Evolutionary conservation across 2,329 filamentous ascomycete species (phyloP), one percentile per base, ranked within the genome.

Genomic region (Bipolaris gigantea): DNA sequence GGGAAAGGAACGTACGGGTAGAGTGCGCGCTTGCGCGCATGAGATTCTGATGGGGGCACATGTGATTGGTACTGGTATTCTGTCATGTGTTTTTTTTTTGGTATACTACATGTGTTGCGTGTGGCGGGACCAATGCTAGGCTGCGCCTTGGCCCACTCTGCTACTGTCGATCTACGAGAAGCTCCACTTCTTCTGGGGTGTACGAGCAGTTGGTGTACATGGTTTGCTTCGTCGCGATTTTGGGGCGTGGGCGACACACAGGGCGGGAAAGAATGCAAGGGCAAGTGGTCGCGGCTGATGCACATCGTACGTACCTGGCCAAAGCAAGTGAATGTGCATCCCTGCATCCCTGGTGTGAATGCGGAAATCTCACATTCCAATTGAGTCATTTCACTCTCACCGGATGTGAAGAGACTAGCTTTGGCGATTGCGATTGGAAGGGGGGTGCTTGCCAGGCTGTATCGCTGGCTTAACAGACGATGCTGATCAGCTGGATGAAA

Each of bases 311-410:
- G 32, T 52, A 44, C 25, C 36, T 42, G 18, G 33, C 27, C 27
- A 30, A 30, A 18, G n/a, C 25, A 16, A 35, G 18, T 27, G 18
- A 25, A 23, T 19, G 6, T 30, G 32, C 43, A 34, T 11, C 48
- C 52, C 48, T 55, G 48, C 25, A 33, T 51, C 42, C 16, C 47
- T 16, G 46, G 27, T 30, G 32, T 38, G 32, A 47, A 32, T 19
- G 6, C 25, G n/a, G 18, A 15, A 51, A 32, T 47, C 46, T 38
- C 42, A 43, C 42, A 42, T 55, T 36, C 32, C 39, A 36, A 27
- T 30, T 45, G 15, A 36, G n/a, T 39, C 35, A 13, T 23, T 38
- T 30, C 33, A 11, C 11, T 34, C 34, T 52, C 52, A 34, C 33
- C 33, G 39, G 34, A 44, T 52, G 36, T 33, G 15, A 10, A 50